Evolutionary conservation across 2,329 filamentous ascomycete species (phyloP).

Genomic region (Colletotrichum sublineola): DNA sequence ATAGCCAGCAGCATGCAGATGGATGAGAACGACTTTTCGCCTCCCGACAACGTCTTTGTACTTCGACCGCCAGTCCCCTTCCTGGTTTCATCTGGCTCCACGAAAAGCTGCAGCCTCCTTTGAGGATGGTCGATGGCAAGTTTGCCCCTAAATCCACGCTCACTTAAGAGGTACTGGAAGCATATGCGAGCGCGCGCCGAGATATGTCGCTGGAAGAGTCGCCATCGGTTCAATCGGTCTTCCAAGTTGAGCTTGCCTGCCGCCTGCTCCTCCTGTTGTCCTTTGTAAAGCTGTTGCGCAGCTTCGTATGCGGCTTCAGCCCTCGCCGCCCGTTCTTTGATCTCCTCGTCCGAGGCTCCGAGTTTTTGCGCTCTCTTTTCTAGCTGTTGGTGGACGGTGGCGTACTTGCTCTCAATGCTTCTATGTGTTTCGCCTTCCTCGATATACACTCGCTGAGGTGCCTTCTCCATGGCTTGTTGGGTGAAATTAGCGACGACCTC

Average conservation of each 20-base stretch:
- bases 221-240: conserved; percentile 81
- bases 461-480: conserved; percentile 66
- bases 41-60: conserved; percentile 93
- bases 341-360: conserved; percentile 75
- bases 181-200: conserved; percentile 87
- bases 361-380: conserved; percentile 66
- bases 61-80: conserved; percentile 79
- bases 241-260: conserved; percentile 71
- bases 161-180: conserved; percentile 89
- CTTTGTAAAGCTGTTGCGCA: conserved; percentile 55
- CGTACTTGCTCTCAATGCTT: conserved; percentile 67
- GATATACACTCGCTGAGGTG: conserved; percentile 70
- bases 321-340: conserved; percentile 63
- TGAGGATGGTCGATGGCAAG: conserved; percentile 82
- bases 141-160: conserved; percentile 88
- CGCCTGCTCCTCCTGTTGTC: conserved; percentile 58
- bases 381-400: conserved; percentile 71
- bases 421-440: conserved; percentile 73
- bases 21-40: conserved; percentile 97
- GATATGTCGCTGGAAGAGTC: conserved; percentile 85
- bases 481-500: conserved; percentile 66
- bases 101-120: conserved; percentile 82
- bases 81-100: conserved; percentile 78
- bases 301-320: conserved; percentile 57
- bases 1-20: conserved; percentile 93